These are phyloP conservation scores for Xanthoparmelia taractica DNA, from an alignment of 495 filamentous ascomycete species.

Conservation along the genomic window DNA sequence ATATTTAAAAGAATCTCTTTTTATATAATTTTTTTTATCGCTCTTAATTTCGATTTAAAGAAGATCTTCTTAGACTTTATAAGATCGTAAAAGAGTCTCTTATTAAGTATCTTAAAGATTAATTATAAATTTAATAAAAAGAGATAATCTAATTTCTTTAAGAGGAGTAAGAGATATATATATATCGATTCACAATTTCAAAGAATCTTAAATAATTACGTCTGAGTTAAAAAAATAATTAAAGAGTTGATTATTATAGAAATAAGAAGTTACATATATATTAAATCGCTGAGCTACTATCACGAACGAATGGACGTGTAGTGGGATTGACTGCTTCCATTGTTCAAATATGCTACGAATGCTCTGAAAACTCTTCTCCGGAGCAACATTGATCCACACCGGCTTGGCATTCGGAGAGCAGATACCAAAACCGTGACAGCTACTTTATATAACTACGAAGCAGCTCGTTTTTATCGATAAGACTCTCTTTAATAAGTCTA, in stretches of 20 bases:
- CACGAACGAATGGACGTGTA: no score
- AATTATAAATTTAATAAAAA: constrained; percentile 5
- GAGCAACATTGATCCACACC: no score
- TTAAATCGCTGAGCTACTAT: neutral
- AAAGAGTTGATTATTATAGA: neutral
- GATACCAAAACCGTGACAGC: no score
- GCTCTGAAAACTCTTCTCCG: no score
- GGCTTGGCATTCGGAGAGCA: no score
- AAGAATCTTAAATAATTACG: constrained; percentile 2
- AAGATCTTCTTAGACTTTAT: neutral
- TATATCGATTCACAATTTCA: constrained; percentile 4
- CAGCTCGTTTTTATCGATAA: constrained; percentile 17
- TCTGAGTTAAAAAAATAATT: neutral
- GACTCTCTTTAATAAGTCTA: constrained; percentile 11
- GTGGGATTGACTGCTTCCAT: no score
- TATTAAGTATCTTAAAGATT: constrained; percentile 8
- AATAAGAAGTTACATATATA: neutral
- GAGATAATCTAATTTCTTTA: constrained; percentile 8
- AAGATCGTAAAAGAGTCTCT: neutral
- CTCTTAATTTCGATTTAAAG: neutral
- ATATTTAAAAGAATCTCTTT: constrained; percentile 6
- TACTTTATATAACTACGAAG: constrained; percentile 9
- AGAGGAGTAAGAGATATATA: constrained; percentile 10
- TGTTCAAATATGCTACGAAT: no score
- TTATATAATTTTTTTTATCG: neutral